Evolutionary conservation across 306 rosid genomes (phyloP).

Genomic region (barrel medic (Medicago truncatula)): DNA sequence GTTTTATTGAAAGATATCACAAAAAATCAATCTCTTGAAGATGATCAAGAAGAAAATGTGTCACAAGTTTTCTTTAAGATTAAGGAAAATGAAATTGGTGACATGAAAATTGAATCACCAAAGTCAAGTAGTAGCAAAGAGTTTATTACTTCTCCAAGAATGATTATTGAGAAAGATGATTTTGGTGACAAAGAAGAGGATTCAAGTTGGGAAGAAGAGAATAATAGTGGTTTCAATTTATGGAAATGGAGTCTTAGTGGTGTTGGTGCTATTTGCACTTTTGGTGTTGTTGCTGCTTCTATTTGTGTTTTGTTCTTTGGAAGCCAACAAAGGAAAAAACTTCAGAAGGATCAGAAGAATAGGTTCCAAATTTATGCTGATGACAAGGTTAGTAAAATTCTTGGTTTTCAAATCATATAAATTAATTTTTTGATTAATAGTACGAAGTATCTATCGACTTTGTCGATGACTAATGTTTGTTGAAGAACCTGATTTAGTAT

Average conservation of each 20-base stretch:
- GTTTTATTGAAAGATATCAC: constrained; percentile 19
- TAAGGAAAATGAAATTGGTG: constrained; percentile 81
- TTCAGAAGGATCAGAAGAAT: constrained; percentile 53
- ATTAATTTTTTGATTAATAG: not conserved
- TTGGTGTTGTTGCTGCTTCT: constrained; percentile 89
- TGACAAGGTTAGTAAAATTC: constrained; percentile 65
- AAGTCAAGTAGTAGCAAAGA: constrained; percentile 60
- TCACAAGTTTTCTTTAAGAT: constrained; percentile 74
- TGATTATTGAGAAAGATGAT: constrained; percentile 47
- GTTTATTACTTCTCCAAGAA: constrained; percentile 57
- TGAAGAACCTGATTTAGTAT: not conserved
- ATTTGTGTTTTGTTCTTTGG: constrained; percentile 72
- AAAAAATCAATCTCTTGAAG: constrained; percentile 38
- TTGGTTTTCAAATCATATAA: not conserved
- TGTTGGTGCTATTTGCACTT: constrained; percentile 86
- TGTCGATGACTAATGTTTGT: not conserved
- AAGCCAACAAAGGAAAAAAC: constrained; percentile 54
- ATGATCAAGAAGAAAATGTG: constrained; percentile 53
- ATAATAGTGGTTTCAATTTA: constrained; percentile 50
- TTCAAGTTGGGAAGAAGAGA: constrained; percentile 42
- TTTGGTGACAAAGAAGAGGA: constrained; percentile 35
- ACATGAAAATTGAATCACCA: constrained; percentile 83
- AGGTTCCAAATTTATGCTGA: constrained; percentile 68
- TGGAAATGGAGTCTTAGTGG: constrained; percentile 79
- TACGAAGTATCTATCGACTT: not conserved